Evolutionary conservation across 352 stramenopile genomes (phyloP).

Genomic region (Phytopythium aichiense): DNA sequence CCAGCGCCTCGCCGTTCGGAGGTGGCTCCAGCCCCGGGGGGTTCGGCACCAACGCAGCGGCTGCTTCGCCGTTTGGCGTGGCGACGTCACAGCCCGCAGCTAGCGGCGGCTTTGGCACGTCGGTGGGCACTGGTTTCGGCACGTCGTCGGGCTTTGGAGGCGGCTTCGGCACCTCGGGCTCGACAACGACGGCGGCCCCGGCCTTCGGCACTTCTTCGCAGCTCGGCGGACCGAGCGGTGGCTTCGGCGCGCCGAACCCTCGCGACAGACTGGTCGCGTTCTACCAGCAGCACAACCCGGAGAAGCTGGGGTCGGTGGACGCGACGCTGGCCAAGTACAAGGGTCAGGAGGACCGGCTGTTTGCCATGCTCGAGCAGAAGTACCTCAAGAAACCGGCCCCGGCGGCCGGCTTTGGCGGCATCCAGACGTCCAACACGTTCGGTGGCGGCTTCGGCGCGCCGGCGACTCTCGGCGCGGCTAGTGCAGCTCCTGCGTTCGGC

Average conservation of each 20-base stretch:
- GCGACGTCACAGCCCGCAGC: constrained; percentile 14
- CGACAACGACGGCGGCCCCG: constrained; percentile 4
- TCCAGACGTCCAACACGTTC: constrained; percentile 27
- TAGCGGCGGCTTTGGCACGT: constrained; percentile 14
- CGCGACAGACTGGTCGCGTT: constrained; percentile 57
- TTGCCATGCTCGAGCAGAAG: constrained; percentile 75
- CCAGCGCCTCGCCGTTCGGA: constrained; percentile 19
- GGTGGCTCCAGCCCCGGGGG: constrained; percentile 33
- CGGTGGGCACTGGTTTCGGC: constrained; percentile 18
- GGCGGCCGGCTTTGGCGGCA: constrained; percentile 31
- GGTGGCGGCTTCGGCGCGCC: constrained; percentile 50
- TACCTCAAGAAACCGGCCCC: constrained; percentile 41
- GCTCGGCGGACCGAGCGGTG: constrained; percentile 25
- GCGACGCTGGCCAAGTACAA: constrained; percentile 72
- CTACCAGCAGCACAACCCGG: constrained; percentile 72
- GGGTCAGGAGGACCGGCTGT: constrained; percentile 60
- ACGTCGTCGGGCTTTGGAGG: constrained; percentile 15
- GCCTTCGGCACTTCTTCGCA: constrained; percentile 22
- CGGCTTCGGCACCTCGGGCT: constrained; percentile 12
- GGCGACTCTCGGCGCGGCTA: constrained; percentile 35
- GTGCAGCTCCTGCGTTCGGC: constrained; percentile 39
- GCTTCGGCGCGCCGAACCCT: constrained; percentile 41
- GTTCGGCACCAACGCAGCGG: constrained; percentile 33
- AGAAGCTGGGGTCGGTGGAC: constrained; percentile 66
- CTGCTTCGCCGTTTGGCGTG: constrained; percentile 45